A percentile compares a stretch with the other conserved stretches of the same genome.
phyloP scores from a whole-genome alignment of 106 monocot genomes.

The Cymbidium sinense region DNA sequence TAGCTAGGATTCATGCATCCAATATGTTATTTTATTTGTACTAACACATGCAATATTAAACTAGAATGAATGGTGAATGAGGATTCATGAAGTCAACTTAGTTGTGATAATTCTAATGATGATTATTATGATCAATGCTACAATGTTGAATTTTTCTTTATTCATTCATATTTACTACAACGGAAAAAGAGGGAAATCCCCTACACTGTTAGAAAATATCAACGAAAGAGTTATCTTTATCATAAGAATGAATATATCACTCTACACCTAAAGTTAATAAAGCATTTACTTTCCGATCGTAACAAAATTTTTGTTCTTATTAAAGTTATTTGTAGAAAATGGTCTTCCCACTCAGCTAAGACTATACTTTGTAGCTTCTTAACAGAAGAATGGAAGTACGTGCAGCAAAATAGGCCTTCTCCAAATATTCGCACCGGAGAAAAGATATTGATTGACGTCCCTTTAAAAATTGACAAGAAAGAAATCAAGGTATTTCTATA shows the following conservation, averaged over 20 bases:
- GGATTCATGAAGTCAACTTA: too few relatives aligned
- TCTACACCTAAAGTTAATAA: background rate
- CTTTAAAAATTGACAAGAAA: constrained; percentile 48
- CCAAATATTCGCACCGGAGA: constrained; percentile 41
- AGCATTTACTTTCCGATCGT: background rate
- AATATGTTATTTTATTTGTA: too few relatives aligned
- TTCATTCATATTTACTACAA: too few relatives aligned
- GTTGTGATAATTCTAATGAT: too few relatives aligned
- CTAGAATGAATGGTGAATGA: too few relatives aligned
- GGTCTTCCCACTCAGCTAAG: background rate
- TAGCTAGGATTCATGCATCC: too few relatives aligned
- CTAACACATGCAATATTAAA: too few relatives aligned
- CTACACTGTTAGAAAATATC: too few relatives aligned
- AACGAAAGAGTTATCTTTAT: too few relatives aligned
- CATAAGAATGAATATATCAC: background rate
- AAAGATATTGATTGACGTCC: constrained; percentile 52
- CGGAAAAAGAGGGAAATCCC: too few relatives aligned
- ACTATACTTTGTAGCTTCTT: constrained; percentile 47
- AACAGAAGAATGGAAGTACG: constrained; percentile 72
- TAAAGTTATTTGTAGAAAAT: background rate
- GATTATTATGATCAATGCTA: too few relatives aligned
- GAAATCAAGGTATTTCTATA: constrained; percentile 41
- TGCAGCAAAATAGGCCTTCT: constrained; percentile 30
- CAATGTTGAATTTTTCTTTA: too few relatives aligned
- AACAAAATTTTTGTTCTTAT: background rate